phyloP scores from a whole-genome alignment of 2,329 filamentous ascomycete genomes.

The Fusarium acutatum region DNA sequence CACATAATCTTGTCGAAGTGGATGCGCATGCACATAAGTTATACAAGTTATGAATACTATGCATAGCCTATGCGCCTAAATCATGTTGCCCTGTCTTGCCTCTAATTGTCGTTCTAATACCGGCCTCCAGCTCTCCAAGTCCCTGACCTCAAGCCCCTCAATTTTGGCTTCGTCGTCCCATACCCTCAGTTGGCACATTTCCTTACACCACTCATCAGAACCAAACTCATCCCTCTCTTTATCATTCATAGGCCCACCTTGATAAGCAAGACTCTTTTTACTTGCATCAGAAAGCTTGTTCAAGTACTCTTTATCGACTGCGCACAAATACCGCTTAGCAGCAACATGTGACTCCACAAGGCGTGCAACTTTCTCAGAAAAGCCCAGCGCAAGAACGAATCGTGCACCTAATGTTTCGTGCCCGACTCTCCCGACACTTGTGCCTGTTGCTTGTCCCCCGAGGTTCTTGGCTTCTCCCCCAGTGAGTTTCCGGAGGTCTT shows the following conservation, averaged over 20 bases:
- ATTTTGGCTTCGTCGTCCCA: background rate
- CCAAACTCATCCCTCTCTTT: background rate
- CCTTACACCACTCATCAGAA: background rate
- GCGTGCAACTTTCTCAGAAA: background rate
- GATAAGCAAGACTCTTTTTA: background rate
- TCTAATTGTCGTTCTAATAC: background rate
- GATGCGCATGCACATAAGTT: accelerated
- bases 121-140: background rate
- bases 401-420: background rate
- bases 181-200: background rate
- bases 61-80: accelerated
- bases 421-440: background rate
- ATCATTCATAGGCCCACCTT: background rate
- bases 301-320: background rate
- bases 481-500: background rate
- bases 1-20: too few relatives aligned
- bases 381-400: background rate
- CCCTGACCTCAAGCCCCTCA: background rate
- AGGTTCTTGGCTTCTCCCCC: background rate
- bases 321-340: background rate
- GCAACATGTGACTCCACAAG: background rate
- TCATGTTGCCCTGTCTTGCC: accelerated
- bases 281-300: background rate
- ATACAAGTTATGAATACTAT: accelerated
- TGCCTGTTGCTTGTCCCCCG: background rate